Percentiles rank a stretch among this genome's conserved stretches.
These are phyloP conservation scores for Ophiobolus disseminans DNA, from an alignment of 2,329 filamentous ascomycete species.

Conservation along the genomic window DNA sequence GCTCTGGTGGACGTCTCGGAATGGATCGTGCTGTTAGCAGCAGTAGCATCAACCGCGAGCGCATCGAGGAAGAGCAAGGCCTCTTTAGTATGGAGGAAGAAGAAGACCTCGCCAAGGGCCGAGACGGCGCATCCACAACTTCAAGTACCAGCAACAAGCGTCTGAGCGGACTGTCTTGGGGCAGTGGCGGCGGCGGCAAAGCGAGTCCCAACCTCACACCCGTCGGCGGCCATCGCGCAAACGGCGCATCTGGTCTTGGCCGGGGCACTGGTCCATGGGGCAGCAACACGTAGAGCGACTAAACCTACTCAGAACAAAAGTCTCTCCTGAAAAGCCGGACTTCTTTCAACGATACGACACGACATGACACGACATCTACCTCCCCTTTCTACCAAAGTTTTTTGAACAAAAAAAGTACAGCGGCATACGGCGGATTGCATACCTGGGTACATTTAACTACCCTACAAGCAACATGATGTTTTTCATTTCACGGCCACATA, in stretches of 20 bases:
- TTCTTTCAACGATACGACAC: background rate
- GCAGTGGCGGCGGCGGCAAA: constrained; percentile 46
- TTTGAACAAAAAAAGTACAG: constrained; percentile 10
- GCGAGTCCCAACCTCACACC: constrained; percentile 44
- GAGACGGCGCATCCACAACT: constrained; percentile 44
- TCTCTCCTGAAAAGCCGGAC: background rate
- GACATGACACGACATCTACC: background rate
- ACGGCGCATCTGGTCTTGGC: constrained; percentile 28
- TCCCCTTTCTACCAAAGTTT: background rate
- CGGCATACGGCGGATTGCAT: constrained; percentile 17
- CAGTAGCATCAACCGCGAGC: constrained; percentile 49
- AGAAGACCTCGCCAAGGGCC: constrained; percentile 43
- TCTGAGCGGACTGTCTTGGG: constrained; percentile 46
- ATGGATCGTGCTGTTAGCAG: constrained; percentile 51
- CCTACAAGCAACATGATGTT: background rate
- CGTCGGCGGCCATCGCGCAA: constrained; percentile 40
- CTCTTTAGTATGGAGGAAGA: constrained; percentile 54
- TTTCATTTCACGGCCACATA: constrained; percentile 2
- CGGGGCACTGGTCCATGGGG: constrained; percentile 28
- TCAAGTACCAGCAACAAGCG: constrained; percentile 47
- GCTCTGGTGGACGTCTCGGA: constrained; percentile 38
- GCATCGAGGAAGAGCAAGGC: constrained; percentile 53
- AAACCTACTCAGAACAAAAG: background rate
- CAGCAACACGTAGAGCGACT: constrained; percentile 18
- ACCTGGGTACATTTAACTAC: background rate